Conservation (phyloP, 768 basidiomycete species). For the Hysterangium stoloniferum region DNA sequence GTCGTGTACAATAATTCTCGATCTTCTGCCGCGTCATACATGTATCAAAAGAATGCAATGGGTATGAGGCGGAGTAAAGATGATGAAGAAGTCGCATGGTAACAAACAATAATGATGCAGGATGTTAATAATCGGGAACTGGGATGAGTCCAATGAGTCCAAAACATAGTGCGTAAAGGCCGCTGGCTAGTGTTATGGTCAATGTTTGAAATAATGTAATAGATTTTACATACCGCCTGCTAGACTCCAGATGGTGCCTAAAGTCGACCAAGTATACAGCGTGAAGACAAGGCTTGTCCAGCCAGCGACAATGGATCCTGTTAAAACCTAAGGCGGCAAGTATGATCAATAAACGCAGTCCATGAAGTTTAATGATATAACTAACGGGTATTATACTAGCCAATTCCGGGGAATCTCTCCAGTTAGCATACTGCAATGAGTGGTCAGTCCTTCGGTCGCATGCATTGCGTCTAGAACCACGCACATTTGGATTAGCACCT, state of each 20-base stretch:
- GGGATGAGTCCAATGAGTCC: conserved; percentile 72
- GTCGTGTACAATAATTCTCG: too few relatives aligned
- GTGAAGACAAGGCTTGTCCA: conserved; percentile 57
- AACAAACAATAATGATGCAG: neutral
- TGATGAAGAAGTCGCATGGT: too few relatives aligned
- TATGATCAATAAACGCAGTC: neutral
- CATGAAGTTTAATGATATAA: neutral
- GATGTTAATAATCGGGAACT: conserved; percentile 32
- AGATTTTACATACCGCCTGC: conserved; percentile 45
- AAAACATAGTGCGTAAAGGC: conserved; percentile 60
- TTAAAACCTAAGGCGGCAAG: conserved; percentile 36
- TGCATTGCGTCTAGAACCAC: conserved; percentile 21
- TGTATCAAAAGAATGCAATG: too few relatives aligned
- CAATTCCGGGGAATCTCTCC: conserved; percentile 63
- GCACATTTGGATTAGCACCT: conserved; percentile 62
- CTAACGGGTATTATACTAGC: conserved; percentile 58
- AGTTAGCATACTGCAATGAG: conserved; percentile 53
- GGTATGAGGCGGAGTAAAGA: too few relatives aligned
- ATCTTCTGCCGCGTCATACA: too few relatives aligned
- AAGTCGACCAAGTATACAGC: conserved; percentile 55
- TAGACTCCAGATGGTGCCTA: conserved; percentile 57
- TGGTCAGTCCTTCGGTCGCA: neutral
- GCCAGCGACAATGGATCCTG: conserved; percentile 59
- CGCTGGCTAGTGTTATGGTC: conserved; percentile 17
- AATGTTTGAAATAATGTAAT: neutral